These are phyloP conservation scores for Trypanosoma mega DNA, from an alignment of 208 protist species.

Conservation along the genomic window DNA sequence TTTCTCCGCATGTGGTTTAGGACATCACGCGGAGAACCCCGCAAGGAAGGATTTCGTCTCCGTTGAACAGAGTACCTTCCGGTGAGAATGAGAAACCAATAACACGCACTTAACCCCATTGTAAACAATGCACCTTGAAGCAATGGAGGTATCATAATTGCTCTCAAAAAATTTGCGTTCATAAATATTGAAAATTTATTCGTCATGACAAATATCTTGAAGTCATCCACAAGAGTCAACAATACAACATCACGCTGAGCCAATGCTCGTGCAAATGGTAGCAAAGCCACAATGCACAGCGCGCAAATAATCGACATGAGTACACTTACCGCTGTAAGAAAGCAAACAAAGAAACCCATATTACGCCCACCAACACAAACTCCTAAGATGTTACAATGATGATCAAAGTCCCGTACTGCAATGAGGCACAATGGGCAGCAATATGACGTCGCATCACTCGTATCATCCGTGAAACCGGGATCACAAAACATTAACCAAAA, in stretches of 20 bases:
- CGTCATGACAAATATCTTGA: background rate
- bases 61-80: slow-evolving; percentile 32
- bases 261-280: background rate
- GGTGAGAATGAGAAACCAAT: slow-evolving; percentile 11
- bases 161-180: background rate
- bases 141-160: background rate
- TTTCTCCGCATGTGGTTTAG: slow-evolving; percentile 6
- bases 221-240: background rate
- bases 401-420: slow-evolving; percentile 75
- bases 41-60: slow-evolving; percentile 14
- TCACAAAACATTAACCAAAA: slow-evolving; percentile 30
- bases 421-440: slow-evolving; percentile 43
- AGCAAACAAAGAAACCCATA: slow-evolving; percentile 72
- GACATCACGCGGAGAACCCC: slow-evolving; percentile 19
- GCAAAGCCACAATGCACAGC: background rate
- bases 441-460: slow-evolving; percentile 24
- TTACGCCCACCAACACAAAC: slow-evolving; percentile 73
- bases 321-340: slow-evolving; percentile 22
- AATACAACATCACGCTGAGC: background rate
- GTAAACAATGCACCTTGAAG: slow-evolving; percentile 9
- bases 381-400: slow-evolving; percentile 76
- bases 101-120: background rate
- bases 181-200: slow-evolving; percentile 13
- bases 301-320: background rate
- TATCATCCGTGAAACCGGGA: slow-evolving; percentile 40